Evolutionary conservation across 768 basidiomycete species (phyloP).

Genomic region (Mycena epipterygia): DNA sequence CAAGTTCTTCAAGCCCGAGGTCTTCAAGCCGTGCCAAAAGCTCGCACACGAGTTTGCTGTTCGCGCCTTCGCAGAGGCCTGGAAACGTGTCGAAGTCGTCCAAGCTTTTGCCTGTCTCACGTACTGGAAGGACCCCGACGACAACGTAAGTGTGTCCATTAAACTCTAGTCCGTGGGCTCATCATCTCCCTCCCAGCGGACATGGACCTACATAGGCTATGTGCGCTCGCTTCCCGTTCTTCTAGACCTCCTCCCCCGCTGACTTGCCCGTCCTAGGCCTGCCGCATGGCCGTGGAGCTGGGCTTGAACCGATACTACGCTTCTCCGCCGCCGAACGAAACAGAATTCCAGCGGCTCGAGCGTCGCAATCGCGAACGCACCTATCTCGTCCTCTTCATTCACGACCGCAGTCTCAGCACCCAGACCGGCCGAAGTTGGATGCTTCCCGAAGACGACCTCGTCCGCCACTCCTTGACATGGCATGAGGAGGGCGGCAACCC

Average conservation of each 20-base stretch:
- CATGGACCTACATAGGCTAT: constrained; percentile 91
- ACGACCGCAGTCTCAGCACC: constrained; percentile 88
- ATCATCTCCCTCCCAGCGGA: constrained; percentile 63
- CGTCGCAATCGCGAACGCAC: constrained; percentile 89
- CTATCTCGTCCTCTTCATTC: constrained; percentile 88
- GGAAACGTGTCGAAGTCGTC: constrained; percentile 87
- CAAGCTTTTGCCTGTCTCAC: constrained; percentile 92
- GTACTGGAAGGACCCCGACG: constrained; percentile 92
- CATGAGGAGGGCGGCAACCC: constrained; percentile 70
- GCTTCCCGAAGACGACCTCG: constrained; percentile 88
- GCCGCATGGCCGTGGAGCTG: constrained; percentile 90
- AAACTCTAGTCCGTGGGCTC: constrained; percentile 32
- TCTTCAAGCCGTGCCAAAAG: constrained; percentile 77
- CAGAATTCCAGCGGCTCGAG: constrained; percentile 75
- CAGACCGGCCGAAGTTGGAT: constrained; percentile 92
- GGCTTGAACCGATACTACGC: constrained; percentile 79
- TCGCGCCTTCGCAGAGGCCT: constrained; percentile 82
- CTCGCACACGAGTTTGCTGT: constrained; percentile 83
- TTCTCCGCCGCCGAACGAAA: constrained; percentile 69
- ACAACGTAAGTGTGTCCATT: constrained; percentile 66
- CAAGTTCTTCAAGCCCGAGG: constrained; percentile 83
- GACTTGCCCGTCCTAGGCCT: constrained; percentile 64
- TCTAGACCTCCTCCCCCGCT: background rate
- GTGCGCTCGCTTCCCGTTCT: constrained; percentile 56
- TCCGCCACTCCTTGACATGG: constrained; percentile 79